Evolutionary conservation across 148 eudicot genomes (phyloP), one percentile per base, ranked within the genome.

Genomic region (Gaultheria prostrata): DNA sequence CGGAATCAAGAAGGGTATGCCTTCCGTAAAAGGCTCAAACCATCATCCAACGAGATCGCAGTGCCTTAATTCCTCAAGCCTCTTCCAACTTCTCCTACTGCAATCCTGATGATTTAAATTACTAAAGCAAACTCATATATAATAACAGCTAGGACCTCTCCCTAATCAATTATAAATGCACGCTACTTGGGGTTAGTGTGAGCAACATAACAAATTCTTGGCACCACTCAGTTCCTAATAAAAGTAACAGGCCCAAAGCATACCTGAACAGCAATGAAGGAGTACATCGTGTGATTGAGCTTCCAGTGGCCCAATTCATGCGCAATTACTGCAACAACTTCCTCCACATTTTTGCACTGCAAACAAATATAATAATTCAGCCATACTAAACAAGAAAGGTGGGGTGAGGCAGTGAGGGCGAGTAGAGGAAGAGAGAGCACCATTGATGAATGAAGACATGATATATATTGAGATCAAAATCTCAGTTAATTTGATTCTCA

Each of bases 301-400:
- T 95, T 97, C 99, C 99, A 97, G 86, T 97, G 99, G 78, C 99
- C 99, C 81, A 97, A 89, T 86, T 97, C 99, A 89, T 97, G 99
- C 21, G 99, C 98, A 88, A 97, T 95, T 67, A 97, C 98, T 70
- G 99, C 99, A 82, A 97, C 99, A 84, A 97, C 94, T 88, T 97
- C 99, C 88, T 93, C 93, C 57, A 89, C 94, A 87, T 92, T 88
- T 82, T 94, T 95, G 93, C 97, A 95, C 99, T 97, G 89, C 86
- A 87, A 83, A 80, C 33, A 82, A 89, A 28, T 17, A 75, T 48
- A 86, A 26, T 21, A 28, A 84, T 20, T 48, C 26, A 51, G 71
- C 11, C 81, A 33, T 53, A 13, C 39, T 50, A 50, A 43, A 65
- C 21, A 18, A 49, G 51, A n/a, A 59, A 12, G 43, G 20, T 59